Conservation (phyloP, 2,329 filamentous ascomycete species). For the Purpureocillium lavendulum region DNA sequence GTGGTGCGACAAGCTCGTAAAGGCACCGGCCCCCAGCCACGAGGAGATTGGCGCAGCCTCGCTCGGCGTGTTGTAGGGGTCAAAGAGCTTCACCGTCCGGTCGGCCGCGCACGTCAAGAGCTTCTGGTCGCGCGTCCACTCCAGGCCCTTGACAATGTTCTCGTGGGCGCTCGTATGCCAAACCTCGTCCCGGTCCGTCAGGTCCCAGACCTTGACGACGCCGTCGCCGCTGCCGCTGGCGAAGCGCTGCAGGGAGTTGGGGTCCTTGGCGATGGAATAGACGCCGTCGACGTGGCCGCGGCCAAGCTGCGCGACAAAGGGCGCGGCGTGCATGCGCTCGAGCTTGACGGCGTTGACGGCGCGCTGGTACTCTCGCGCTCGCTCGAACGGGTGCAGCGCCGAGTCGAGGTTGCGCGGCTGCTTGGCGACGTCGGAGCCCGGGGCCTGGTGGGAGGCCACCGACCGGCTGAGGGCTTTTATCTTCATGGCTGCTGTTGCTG, state of each 20-base stretch:
- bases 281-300: conserved; percentile 83
- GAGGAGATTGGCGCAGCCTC: conserved; percentile 69
- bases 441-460: conserved; percentile 54
- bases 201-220: conserved; percentile 86
- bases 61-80: conserved; percentile 69
- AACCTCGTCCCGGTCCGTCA: conserved; percentile 62
- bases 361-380: conserved; percentile 63
- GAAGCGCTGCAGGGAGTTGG: conserved; percentile 62
- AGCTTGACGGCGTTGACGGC: conserved; percentile 75
- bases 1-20: conserved; percentile 79
- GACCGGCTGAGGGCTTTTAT: conserved; percentile 61
- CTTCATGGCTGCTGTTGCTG: conserved; percentile 31
- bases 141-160: conserved; percentile 85
- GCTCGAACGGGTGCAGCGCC: conserved; percentile 81
- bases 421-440: conserved; percentile 57
- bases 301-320: conserved; percentile 78
- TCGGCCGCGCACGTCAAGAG: conserved; percentile 83
- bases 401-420: conserved; percentile 70
- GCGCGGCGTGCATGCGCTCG: conserved; percentile 75
- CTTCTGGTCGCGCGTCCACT: conserved; percentile 80
- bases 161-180: conserved; percentile 81
- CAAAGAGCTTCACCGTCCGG: conserved; percentile 80
- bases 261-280: conserved; percentile 74
- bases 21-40: conserved; percentile 76
- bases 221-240: conserved; percentile 87